Conservation (phyloP, 148 eudicot species). For the Rhododendron molle region DNA sequence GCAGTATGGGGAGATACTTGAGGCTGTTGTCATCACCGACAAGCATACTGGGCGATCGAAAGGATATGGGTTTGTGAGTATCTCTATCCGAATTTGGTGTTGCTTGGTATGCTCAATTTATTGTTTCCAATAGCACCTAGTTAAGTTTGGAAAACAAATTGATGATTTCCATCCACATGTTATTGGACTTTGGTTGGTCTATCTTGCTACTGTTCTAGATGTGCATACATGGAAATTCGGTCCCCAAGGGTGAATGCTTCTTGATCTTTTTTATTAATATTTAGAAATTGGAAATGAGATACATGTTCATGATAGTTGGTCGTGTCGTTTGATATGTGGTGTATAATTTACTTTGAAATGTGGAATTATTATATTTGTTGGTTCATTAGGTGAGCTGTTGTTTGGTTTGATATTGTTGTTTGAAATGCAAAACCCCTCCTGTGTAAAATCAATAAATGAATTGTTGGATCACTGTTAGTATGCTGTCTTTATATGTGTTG, state of each 20-base stretch:
- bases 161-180: neutral
- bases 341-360: neutral
- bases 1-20: constrained; percentile 29
- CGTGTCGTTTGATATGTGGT: neutral
- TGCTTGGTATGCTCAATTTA: neutral
- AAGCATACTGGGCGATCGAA: constrained; percentile 32
- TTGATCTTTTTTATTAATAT: neutral
- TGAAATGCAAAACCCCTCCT: neutral
- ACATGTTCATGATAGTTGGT: neutral
- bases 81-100: neutral
- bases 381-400: neutral
- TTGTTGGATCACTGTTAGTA: neutral
- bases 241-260: neutral
- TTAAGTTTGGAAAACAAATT: neutral
- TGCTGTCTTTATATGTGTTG: neutral
- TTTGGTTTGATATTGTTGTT: neutral
- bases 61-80: constrained; percentile 35
- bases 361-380: neutral
- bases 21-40: constrained; percentile 32
- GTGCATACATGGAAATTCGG: neutral
- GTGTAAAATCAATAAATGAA: neutral
- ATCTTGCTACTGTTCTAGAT: neutral
- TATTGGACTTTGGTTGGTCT: neutral
- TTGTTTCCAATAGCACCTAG: neutral
- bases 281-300: neutral